These are phyloP conservation scores for Kodamaea kaohsiungensis DNA, from an alignment of 805 yeast genomes.

Conservation along the genomic window DNA sequence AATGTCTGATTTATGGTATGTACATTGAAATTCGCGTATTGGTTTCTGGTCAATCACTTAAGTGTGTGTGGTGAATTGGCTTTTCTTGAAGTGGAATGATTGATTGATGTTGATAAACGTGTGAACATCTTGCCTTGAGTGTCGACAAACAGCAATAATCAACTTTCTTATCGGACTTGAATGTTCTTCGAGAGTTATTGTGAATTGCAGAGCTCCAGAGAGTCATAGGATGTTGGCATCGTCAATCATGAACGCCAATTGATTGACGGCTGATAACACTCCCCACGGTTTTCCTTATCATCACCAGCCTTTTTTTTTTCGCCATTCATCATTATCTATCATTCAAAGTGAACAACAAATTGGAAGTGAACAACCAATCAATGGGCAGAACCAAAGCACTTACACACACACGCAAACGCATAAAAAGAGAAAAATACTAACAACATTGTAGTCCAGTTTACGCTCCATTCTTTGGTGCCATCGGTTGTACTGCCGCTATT, in stretches of 20 bases:
- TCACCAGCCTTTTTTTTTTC: background rate
- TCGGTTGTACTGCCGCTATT: constrained; percentile 99
- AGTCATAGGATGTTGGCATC: background rate
- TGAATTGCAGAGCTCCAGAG: background rate
- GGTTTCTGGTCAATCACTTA: background rate
- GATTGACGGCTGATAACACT: background rate
- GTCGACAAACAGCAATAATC: background rate
- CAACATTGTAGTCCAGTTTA: constrained; percentile 30
- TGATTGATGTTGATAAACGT: background rate
- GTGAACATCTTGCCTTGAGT: background rate
- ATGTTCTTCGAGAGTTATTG: background rate
- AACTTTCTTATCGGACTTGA: background rate
- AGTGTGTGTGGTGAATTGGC: background rate
- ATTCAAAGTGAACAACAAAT: background rate
- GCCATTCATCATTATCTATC: background rate
- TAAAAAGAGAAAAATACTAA: constrained; percentile 15
- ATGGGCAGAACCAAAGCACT: no score
- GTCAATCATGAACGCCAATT: background rate
- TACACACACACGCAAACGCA: background rate
- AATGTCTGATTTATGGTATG: constrained; percentile 81
- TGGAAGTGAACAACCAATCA: background rate
- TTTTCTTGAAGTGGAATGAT: background rate
- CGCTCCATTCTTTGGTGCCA: constrained; percentile 95
- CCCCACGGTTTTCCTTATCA: constrained; percentile 4
- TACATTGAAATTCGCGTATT: constrained; percentile 14